Conservation (phyloP, 306 rosid species). For the Cercis canadensis region DNA sequence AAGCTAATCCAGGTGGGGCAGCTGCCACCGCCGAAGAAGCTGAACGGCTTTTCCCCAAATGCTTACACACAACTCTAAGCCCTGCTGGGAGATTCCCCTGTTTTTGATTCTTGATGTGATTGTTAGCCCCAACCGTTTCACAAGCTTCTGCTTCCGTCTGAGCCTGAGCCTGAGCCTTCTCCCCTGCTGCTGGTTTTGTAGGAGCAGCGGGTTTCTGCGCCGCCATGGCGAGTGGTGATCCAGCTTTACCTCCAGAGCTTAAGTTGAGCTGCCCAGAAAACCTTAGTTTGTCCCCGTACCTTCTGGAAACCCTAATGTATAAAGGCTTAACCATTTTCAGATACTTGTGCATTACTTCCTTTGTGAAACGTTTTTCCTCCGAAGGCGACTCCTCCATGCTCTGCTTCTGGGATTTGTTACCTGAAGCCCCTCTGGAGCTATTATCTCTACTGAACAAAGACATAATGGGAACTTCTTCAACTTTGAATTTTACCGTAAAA, state of each 20-base stretch:
- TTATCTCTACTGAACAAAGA: constrained; percentile 84
- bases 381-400: constrained; percentile 50
- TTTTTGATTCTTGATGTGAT: constrained; percentile 42
- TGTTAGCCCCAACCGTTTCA: constrained; percentile 31
- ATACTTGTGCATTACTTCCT: constrained; percentile 85
- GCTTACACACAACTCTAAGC: constrained; percentile 83
- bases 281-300: constrained; percentile 70
- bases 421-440: constrained; percentile 58
- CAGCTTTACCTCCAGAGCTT: constrained; percentile 28
- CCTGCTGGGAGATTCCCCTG: constrained; percentile 71
- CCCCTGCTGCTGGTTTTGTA: constrained; percentile 35
- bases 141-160: constrained; percentile 35
- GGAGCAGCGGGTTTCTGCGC: constrained; percentile 22
- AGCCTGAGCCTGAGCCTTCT: constrained; percentile 27
- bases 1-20: constrained; percentile 50
- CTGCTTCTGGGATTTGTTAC: constrained; percentile 44
- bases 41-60: constrained; percentile 93
- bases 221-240: neutral
- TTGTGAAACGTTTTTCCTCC: constrained; percentile 80
- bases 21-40: constrained; percentile 89
- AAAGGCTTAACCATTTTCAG: constrained; percentile 90
- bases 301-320: constrained; percentile 74
- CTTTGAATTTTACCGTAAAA: constrained; percentile 79
- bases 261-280: constrained; percentile 58
- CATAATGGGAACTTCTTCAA: constrained; percentile 83